A percentile compares a stretch with the other conserved stretches of the same genome.
Conservation (phyloP, 2,329 filamentous ascomycete species). For the Chaetomium globosum region DNA sequence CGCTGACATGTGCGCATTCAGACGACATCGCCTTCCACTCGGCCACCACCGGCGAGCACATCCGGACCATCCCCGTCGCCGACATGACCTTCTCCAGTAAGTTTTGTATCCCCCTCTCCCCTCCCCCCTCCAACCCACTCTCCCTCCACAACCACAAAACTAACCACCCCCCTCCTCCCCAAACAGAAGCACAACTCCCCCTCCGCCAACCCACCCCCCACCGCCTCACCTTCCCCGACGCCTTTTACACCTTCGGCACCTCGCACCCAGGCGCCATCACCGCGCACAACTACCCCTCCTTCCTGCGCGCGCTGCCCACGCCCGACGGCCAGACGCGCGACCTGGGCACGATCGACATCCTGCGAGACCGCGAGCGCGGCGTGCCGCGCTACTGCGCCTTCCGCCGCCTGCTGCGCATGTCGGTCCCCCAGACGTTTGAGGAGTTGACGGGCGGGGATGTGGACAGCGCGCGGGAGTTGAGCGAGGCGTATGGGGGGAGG, state of each 20-base stretch:
- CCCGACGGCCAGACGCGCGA: constrained; percentile 49
- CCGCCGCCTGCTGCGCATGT: constrained; percentile 48
- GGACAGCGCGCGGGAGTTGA: constrained; percentile 43
- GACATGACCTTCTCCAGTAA: constrained; percentile 17
- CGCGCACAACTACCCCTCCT: constrained; percentile 43
- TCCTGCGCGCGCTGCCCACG: constrained; percentile 46
- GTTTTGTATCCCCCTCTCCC: too few relatives aligned
- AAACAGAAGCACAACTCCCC: constrained; percentile 11
- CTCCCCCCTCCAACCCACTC: too few relatives aligned
- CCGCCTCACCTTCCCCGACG: constrained; percentile 40
- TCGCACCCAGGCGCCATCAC: constrained; percentile 52
- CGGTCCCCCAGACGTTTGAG: constrained; percentile 44
- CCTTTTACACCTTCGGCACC: constrained; percentile 52
- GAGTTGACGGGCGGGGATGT: constrained; percentile 46
- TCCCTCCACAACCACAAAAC: too few relatives aligned
- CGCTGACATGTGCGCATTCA: not conserved
- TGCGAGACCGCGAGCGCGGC: constrained; percentile 52
- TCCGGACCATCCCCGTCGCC: constrained; percentile 21
- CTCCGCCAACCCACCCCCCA: not conserved
- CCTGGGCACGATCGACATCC: constrained; percentile 51
- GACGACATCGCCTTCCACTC: constrained; percentile 28
- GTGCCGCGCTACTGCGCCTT: constrained; percentile 51
- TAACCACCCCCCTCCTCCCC: not conserved
- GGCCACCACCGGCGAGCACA: constrained; percentile 16
- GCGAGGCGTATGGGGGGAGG: constrained; percentile 46